Conservation (phyloP, 495 filamentous ascomycete genomes). For the Trichoderma erinaceum region DNA sequence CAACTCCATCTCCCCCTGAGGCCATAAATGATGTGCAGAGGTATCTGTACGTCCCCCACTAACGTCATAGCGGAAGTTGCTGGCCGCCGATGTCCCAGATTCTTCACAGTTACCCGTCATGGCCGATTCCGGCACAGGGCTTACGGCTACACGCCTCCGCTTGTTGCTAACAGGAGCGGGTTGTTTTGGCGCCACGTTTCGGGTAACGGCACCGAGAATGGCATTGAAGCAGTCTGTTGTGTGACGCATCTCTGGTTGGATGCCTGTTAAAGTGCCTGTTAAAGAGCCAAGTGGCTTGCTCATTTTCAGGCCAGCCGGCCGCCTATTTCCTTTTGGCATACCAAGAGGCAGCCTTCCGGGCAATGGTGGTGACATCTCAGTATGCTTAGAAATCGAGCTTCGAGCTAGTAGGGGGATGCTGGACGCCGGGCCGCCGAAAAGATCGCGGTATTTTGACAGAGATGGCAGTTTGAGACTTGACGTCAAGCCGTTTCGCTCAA, state of each 20-base stretch:
- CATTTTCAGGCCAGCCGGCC: slow-evolving; percentile 10
- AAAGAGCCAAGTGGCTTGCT: slow-evolving; percentile 11
- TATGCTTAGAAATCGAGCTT: slow-evolving; percentile 26
- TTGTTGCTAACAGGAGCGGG: background rate
- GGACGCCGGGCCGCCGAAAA: slow-evolving; percentile 20
- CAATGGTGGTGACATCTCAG: slow-evolving; percentile 27
- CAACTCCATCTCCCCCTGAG: background rate
- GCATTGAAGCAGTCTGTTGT: slow-evolving; percentile 8
- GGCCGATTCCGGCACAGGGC: background rate
- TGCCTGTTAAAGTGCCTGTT: background rate
- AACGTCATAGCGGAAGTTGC: background rate
- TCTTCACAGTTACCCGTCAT: background rate
- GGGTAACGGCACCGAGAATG: slow-evolving; percentile 9
- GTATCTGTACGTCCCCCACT: background rate
- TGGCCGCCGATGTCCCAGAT: background rate
- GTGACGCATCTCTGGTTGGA: background rate
- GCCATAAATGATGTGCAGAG: background rate
- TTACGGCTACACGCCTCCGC: slow-evolving; percentile 12
- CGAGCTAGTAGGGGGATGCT: slow-evolving; percentile 37
- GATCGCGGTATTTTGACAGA: background rate
- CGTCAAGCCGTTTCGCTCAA: slow-evolving; percentile 32
- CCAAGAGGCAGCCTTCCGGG: slow-evolving; percentile 33
- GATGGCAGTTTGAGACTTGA: slow-evolving; percentile 9
- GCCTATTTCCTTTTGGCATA: slow-evolving; percentile 22
- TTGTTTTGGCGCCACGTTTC: slow-evolving; percentile 9